These are phyloP conservation scores for Apiospora phragmitis DNA, from an alignment of 2,329 filamentous ascomycete genomes.

Conservation along the genomic window DNA sequence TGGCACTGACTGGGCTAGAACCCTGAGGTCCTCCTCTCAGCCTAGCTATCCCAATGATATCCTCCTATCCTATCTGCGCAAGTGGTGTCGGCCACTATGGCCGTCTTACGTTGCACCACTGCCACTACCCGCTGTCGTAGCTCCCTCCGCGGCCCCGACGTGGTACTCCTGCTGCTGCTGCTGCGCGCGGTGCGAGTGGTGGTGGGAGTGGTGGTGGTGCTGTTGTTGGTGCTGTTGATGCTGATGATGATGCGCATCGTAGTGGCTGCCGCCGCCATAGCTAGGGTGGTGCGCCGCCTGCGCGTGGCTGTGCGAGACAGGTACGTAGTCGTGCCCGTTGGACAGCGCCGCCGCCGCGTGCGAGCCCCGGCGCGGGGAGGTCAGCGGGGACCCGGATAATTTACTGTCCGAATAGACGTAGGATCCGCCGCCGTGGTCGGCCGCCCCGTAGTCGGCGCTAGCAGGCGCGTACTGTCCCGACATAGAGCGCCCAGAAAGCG, in stretches of 20 bases:
- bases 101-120: conserved; percentile 26
- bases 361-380: conserved; percentile 21
- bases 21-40: background rate
- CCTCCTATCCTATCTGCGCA: background rate
- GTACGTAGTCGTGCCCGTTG: conserved; percentile 37
- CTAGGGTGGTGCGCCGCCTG: background rate
- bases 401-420: conserved; percentile 30
- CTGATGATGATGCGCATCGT: conserved; percentile 20
- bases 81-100: conserved; percentile 20
- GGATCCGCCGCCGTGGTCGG: conserved; percentile 24
- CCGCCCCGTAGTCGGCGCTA: conserved; percentile 13
- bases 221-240: background rate
- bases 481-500: conserved; percentile 19
- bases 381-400: background rate
- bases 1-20: background rate
- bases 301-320: conserved; percentile 20
- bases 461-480: conserved; percentile 21
- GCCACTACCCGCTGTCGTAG: conserved; percentile 19
- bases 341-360: conserved; percentile 27
- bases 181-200: conserved; percentile 16
- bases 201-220: conserved; percentile 20
- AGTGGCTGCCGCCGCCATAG: conserved; percentile 11
- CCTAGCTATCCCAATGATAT: background rate
- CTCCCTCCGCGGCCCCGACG: conserved; percentile 21
- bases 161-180: conserved; percentile 12